Base-by-base conservation (phyloP, 1,139 yeast genomes). In the Zygotorulaspora mrakii region DNA sequence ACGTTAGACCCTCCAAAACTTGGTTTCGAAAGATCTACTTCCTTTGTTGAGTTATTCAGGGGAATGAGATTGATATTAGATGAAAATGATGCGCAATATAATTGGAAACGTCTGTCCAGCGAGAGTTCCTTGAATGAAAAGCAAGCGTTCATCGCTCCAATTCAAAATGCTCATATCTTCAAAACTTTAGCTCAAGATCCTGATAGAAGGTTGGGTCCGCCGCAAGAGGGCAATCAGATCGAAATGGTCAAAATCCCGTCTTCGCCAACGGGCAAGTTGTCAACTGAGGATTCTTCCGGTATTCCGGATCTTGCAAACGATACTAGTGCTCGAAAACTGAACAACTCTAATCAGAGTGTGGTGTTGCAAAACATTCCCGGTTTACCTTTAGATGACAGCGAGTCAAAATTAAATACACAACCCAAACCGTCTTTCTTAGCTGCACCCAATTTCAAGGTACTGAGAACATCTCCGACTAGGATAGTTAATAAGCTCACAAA, bases 31-130 rank as follows among this genome's bases (percentile, higher is more conserved):
- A 52, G 53, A 30, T 58, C 62, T 5, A 52, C 59, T 11, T 59
- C 64, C 3, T 56, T 52, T 31, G 41, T 51, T 11, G 61, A 59
- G 35, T 37, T 59, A 17, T 59, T 56, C 37, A 49, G 54, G 26
- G 59, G 52, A 21, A 59, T 59, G 64, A 42, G 59, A 24, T 24
- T 51, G 12, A 59, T 59, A n/a, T 37, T 58, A 13, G 62, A 58
- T 44, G 57, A 53, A 6, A 40, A 46, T 25, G 64, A 59, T 40
- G 62, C 60, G 4, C 45, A 43, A 12, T 56, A 54, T 24, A 59
- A 58, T 35, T 59, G 64, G 64, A 52, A 45, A 33, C 50, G 57
- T 10, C 39, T 58, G 17, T 48, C 59, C 3, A 54, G 55, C 24
- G 55, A 53, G 9, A 36, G 39, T 7, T 51, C 59, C 4, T 36